Percentiles rank a stretch among this genome's conserved stretches.
Evolutionary conservation across 164 flowering plant species (phyloP).

Genomic region (Buxus sempervirens): DNA sequence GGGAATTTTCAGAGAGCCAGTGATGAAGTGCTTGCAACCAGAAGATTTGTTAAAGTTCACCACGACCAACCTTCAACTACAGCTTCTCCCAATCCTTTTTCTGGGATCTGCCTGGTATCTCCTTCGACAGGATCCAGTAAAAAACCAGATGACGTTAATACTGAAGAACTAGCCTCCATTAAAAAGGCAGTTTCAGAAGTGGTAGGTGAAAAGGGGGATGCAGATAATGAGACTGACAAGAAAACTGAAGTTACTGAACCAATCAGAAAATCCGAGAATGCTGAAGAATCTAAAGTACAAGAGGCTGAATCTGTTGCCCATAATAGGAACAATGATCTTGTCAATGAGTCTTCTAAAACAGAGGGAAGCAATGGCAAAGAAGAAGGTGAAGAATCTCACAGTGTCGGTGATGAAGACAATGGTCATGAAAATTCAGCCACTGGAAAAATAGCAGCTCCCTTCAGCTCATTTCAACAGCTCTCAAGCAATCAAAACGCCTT

Average conservation of each 20-base stretch:
- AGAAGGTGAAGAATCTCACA: slow-evolving; percentile 6
- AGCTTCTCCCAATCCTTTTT: slow-evolving; percentile 81
- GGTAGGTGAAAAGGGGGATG: slow-evolving; percentile 23
- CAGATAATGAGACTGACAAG: slow-evolving; percentile 20
- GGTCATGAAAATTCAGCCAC: slow-evolving; percentile 24
- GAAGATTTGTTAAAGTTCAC: slow-evolving; percentile 91
- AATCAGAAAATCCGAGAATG: slow-evolving; percentile 23
- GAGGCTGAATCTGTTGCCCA: slow-evolving; percentile 25
- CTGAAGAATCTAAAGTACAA: slow-evolving; percentile 25
- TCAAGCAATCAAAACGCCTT: slow-evolving; percentile 93
- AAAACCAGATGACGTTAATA: slow-evolving; percentile 15
- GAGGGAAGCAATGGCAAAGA: slow-evolving; percentile 1
- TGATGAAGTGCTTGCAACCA: slow-evolving; percentile 78
- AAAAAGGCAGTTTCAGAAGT: slow-evolving; percentile 26
- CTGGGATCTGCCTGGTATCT: slow-evolving; percentile 57
- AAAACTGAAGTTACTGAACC: slow-evolving; percentile 10
- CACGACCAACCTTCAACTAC: slow-evolving; percentile 45
- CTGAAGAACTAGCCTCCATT: slow-evolving; percentile 21
- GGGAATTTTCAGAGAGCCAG: slow-evolving; percentile 89
- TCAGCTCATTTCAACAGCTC: slow-evolving; percentile 78
- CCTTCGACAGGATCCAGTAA: slow-evolving; percentile 25
- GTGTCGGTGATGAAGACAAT: slow-evolving; percentile 23
- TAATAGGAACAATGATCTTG: slow-evolving; percentile 21
- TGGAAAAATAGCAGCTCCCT: slow-evolving; percentile 29
- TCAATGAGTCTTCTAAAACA: slow-evolving; percentile 13